Percentiles rank a stretch among this genome's conserved stretches.
Evolutionary conservation across 2,329 filamentous ascomycete genomes (phyloP).

Genomic region (Clarireedia hainanense): DNA sequence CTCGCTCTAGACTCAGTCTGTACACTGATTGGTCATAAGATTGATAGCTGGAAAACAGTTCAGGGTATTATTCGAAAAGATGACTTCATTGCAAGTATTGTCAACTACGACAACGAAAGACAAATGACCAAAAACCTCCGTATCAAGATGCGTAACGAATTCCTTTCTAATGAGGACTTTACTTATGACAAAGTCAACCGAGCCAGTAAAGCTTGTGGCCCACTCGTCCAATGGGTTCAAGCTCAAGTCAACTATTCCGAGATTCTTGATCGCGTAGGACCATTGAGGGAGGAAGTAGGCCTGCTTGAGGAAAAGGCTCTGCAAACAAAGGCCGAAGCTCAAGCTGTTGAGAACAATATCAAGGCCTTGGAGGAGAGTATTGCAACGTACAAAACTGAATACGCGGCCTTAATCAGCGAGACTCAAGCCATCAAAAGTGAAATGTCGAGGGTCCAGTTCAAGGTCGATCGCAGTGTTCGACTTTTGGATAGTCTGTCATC

Average conservation of each 20-base stretch:
- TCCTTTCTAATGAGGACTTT: conserved; percentile 87
- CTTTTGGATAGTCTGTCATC: conserved; percentile 92
- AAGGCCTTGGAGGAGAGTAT: conserved; percentile 81
- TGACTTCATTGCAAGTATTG: conserved; percentile 96
- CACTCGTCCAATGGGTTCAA: conserved; percentile 92
- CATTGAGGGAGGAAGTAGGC: conserved; percentile 81
- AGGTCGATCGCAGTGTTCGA: conserved; percentile 92
- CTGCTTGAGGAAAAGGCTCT: conserved; percentile 81
- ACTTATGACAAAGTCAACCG: conserved; percentile 94
- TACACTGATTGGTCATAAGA: conserved; percentile 83
- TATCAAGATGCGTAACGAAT: conserved; percentile 86
- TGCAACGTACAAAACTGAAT: conserved; percentile 90
- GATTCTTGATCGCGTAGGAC: conserved; percentile 89
- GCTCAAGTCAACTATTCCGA: conserved; percentile 98
- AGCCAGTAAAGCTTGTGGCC: conserved; percentile 93
- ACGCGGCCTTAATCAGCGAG: conserved; percentile 91
- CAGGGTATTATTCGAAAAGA: conserved; percentile 82
- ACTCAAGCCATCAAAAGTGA: conserved; percentile 95
- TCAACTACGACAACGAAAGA: conserved; percentile 91
- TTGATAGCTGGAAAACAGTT: conserved; percentile 85
- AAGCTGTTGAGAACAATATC: conserved; percentile 85
- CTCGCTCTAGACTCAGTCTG: conserved; percentile 95
- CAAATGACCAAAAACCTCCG: conserved; percentile 83
- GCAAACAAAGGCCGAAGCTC: conserved; percentile 87
- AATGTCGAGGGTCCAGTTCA: conserved; percentile 94